Percentiles rank a stretch among this genome's conserved stretches.
phyloP scores from a whole-genome alignment of 2,329 filamentous ascomycete species.

The Aspergillus novofumigatus region DNA sequence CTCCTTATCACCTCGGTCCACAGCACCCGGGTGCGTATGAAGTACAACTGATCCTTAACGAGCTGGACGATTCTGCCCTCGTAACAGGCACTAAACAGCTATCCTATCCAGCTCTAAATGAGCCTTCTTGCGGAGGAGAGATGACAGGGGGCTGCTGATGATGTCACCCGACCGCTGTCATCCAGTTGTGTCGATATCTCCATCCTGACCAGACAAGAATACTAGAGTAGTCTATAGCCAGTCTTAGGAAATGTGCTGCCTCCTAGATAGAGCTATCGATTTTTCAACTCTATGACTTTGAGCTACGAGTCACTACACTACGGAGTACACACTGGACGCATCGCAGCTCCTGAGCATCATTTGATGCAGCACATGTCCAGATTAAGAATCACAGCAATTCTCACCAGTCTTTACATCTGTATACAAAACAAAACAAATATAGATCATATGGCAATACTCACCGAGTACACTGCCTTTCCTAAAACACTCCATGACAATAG shows the following conservation, averaged over 20 bases:
- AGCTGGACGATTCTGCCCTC: neutral
- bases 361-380: too few species aligned
- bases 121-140: neutral
- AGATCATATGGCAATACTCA: neutral
- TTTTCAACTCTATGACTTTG: too few species aligned
- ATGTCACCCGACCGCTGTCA: conserved; percentile 20
- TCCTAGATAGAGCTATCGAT: neutral
- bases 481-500: neutral
- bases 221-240: too few species aligned
- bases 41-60: neutral
- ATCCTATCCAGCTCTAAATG: neutral
- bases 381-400: too few species aligned
- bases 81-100: neutral
- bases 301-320: too few species aligned
- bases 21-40: neutral
- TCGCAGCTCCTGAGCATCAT: too few species aligned
- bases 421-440: neutral
- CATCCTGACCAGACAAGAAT: too few species aligned
- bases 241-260: neutral
- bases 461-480: too few species aligned
- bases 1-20: neutral
- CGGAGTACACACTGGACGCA: too few species aligned
- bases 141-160: conserved; percentile 14
- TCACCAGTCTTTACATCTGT: too few species aligned
- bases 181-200: neutral